phyloP scores from a whole-genome alignment of 352 stramenopile genomes.

The Phytophthora citricola region DNA sequence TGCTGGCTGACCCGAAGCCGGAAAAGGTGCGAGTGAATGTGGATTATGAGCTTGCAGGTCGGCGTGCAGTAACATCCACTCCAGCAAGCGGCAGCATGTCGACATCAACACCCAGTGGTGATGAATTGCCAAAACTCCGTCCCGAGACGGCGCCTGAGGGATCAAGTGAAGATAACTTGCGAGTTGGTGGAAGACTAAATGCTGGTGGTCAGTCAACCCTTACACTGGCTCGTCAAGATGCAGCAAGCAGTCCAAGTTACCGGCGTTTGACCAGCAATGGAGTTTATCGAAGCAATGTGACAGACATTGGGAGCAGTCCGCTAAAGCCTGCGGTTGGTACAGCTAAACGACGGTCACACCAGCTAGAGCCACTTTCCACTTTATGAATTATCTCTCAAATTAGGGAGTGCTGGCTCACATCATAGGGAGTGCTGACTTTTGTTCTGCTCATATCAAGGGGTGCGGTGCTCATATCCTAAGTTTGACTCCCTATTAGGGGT shows the following conservation, averaged over 20 bases:
- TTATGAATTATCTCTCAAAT: no score
- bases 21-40: constrained; percentile 73
- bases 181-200: constrained; percentile 7
- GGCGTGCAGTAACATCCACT: constrained; percentile 27
- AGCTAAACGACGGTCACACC: constrained; percentile 59
- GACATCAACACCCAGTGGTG: constrained; percentile 19
- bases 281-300: constrained; percentile 27
- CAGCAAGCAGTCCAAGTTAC: constrained; percentile 4
- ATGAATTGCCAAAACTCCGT: constrained; percentile 55
- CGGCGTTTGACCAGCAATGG: constrained; percentile 33
- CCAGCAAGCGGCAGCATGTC: constrained; percentile 18
- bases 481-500: no score
- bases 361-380: constrained; percentile 50
- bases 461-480: no score
- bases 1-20: constrained; percentile 54
- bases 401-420: no score
- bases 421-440: no score
- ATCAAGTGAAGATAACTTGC: constrained; percentile 17
- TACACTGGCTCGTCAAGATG: constrained; percentile 46
- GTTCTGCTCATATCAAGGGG: no score
- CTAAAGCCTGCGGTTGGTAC: constrained; percentile 48
- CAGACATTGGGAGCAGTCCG: constrained; percentile 24
- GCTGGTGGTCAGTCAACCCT: constrained; percentile 39
- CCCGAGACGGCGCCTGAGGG: constrained; percentile 47
- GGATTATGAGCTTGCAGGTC: constrained; percentile 56